Conservation (phyloP, 352 stramenopile genomes). For the Nothophytophthora sp. region DNA sequence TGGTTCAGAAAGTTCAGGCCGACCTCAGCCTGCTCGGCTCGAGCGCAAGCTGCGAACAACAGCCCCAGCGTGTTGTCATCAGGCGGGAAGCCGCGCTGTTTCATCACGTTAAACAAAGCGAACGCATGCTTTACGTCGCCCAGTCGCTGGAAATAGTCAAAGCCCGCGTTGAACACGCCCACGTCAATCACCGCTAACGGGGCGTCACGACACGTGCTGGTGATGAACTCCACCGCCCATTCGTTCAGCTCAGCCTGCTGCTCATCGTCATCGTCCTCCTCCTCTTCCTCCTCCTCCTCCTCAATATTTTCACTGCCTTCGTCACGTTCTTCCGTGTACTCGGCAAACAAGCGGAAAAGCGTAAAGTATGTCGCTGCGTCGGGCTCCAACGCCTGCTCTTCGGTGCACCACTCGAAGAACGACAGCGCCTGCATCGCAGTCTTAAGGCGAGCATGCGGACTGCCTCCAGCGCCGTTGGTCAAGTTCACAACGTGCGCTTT, state of each 20-base stretch:
- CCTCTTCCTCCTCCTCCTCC: constrained; percentile 1
- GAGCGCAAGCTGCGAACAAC: constrained; percentile 58
- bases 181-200: constrained; percentile 33
- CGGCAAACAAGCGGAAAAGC: constrained; percentile 55
- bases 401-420: constrained; percentile 35
- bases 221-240: constrained; percentile 40
- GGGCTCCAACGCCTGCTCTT: constrained; percentile 25
- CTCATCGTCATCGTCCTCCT: constrained; percentile 18
- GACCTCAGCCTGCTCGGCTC: constrained; percentile 41
- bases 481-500: constrained; percentile 33
- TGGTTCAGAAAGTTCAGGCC: constrained; percentile 67
- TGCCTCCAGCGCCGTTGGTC: constrained; percentile 7
- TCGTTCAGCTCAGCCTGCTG: constrained; percentile 20
- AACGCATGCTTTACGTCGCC: constrained; percentile 50
- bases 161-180: constrained; percentile 63
- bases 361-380: constrained; percentile 43
- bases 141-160: constrained; percentile 62
- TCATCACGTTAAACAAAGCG: constrained; percentile 66
- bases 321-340: constrained; percentile 28
- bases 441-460: constrained; percentile 13
- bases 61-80: constrained; percentile 55
- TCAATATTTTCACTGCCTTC: neutral
- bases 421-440: constrained; percentile 29
- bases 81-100: constrained; percentile 33
- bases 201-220: constrained; percentile 45